These are phyloP conservation scores for Rubroshorea leprosula DNA, from an alignment of 345 rosid genomes.

Conservation along the genomic window DNA sequence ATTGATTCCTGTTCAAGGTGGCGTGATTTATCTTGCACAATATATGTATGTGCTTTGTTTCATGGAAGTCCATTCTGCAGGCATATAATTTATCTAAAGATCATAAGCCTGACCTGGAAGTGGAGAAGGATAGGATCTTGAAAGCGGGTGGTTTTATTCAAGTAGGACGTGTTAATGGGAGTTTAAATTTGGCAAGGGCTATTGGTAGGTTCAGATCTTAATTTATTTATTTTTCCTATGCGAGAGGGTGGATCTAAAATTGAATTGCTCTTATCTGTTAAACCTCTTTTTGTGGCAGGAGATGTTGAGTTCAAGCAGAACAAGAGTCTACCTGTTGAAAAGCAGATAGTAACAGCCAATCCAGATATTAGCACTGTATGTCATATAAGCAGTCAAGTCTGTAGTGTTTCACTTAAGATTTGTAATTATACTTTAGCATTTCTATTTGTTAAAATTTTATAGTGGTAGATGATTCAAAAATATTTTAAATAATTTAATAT, in stretches of 20 bases:
- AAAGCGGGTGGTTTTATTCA: constrained; percentile 81
- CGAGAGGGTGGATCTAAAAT: too few species aligned
- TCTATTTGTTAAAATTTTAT: too few species aligned
- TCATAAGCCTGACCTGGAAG: constrained; percentile 78
- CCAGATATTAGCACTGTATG: constrained; percentile 72
- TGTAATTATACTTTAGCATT: too few species aligned
- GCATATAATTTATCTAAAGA: constrained; percentile 71
- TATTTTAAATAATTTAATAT: too few species aligned
- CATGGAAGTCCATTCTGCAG: too few species aligned
- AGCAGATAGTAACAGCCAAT: constrained; percentile 79
- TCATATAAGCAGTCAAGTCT: too few species aligned
- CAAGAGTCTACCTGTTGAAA: constrained; percentile 54
- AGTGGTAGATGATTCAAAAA: too few species aligned
- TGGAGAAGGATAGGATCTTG: constrained; percentile 67
- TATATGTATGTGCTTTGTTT: too few species aligned
- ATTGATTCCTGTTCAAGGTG: too few species aligned
- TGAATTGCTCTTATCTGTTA: too few species aligned
- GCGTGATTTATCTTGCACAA: too few species aligned
- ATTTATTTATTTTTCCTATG: constrained; percentile 5
- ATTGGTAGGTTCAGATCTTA: constrained; percentile 35
- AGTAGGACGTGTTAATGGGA: constrained; percentile 76
- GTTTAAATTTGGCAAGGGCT: constrained; percentile 73
- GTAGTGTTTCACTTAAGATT: too few species aligned
- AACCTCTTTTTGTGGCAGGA: constrained; percentile 45
- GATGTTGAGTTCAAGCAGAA: constrained; percentile 81